Conservation (phyloP, 495 filamentous ascomycete genomes). For the Hypoxylon lenormandii region DNA sequence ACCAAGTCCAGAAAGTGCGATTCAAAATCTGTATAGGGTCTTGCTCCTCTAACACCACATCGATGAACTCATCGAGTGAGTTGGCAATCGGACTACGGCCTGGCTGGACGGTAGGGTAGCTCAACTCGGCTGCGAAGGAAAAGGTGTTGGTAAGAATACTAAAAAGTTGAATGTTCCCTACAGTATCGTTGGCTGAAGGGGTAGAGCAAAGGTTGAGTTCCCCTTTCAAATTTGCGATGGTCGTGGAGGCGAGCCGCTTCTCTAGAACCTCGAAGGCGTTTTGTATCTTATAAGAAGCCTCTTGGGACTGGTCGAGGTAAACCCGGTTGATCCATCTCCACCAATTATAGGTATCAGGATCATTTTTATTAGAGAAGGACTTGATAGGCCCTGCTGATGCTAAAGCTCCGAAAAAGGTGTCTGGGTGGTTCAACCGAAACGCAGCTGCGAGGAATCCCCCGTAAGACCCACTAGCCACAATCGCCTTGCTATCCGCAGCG, state of each 20-base stretch:
- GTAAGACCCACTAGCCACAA: conserved; percentile 28
- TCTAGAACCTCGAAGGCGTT: conserved; percentile 8
- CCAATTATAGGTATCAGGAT: conserved; percentile 21
- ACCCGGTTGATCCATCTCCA: conserved; percentile 23
- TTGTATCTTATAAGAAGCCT: conserved; percentile 16
- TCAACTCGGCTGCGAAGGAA: conserved; percentile 15
- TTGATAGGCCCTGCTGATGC: conserved; percentile 15
- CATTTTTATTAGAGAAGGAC: conserved; percentile 14
- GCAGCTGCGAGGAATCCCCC: conserved; percentile 29
- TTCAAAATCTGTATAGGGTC: conserved; percentile 16
- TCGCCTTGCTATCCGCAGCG: conserved; percentile 16
- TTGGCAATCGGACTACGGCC: conserved; percentile 9
- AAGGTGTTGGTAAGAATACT: not conserved
- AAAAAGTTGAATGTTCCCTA: not conserved
- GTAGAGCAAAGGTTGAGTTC: conserved; percentile 20
- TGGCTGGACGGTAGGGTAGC: conserved; percentile 2
- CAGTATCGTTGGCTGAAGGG: conserved; percentile 7
- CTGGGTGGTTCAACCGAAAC: conserved; percentile 25
- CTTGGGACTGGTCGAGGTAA: conserved; percentile 19
- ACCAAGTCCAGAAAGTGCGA: conserved; percentile 16
- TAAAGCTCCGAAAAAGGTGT: conserved; percentile 24
- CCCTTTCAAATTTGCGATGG: conserved; percentile 4
- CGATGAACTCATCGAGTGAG: conserved; percentile 9
- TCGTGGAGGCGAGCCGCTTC: not conserved
- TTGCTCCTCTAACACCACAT: not conserved